Evolutionary conservation across 2,329 filamentous ascomycete genomes (phyloP).

Genomic region (Hypoxylon rubiginosum): DNA sequence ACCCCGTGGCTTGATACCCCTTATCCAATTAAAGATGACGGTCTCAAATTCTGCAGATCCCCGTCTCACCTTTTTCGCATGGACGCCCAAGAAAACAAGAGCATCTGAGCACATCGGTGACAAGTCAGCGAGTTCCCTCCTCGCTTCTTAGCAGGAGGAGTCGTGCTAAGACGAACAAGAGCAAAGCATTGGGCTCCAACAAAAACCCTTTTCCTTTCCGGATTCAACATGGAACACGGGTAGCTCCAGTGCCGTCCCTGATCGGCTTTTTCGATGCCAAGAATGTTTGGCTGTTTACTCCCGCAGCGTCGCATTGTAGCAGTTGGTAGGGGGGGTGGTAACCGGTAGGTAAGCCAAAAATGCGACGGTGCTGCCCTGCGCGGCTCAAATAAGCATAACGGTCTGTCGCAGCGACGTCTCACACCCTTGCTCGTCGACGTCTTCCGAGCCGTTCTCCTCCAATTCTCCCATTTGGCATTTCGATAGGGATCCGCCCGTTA

Average conservation of each 20-base stretch:
- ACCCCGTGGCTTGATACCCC: conserved; percentile 5
- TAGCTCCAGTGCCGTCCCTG: conserved; percentile 42
- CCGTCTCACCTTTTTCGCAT: conserved; percentile 25
- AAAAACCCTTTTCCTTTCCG: conserved; percentile 15
- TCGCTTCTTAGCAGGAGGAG: conserved; percentile 3
- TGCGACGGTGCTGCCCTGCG: conserved; percentile 29
- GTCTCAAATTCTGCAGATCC: conserved; percentile 11
- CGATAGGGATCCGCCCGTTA: conserved; percentile 42
- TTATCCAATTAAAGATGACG: neutral
- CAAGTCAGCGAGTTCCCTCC: too few species aligned
- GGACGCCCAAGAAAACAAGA: conserved; percentile 6
- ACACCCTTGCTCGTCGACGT: conserved; percentile 45
- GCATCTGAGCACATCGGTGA: conserved; percentile 16
- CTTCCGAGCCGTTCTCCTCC: conserved; percentile 37
- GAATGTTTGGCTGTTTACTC: conserved; percentile 37
- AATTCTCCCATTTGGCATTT: conserved; percentile 18
- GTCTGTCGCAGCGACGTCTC: conserved; percentile 51
- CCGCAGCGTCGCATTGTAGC: conserved; percentile 38
- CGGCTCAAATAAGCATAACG: conserved; percentile 43
- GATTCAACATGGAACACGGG: conserved; percentile 45
- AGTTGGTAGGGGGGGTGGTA: too few species aligned
- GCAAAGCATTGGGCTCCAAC: neutral
- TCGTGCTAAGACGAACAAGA: conserved; percentile 1
- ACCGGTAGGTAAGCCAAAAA: too few species aligned
- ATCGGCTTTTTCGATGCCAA: conserved; percentile 42